These are phyloP conservation scores for Solanum ahanhuiri DNA, from an alignment of 257 asterid species.

Conservation along the genomic window DNA sequence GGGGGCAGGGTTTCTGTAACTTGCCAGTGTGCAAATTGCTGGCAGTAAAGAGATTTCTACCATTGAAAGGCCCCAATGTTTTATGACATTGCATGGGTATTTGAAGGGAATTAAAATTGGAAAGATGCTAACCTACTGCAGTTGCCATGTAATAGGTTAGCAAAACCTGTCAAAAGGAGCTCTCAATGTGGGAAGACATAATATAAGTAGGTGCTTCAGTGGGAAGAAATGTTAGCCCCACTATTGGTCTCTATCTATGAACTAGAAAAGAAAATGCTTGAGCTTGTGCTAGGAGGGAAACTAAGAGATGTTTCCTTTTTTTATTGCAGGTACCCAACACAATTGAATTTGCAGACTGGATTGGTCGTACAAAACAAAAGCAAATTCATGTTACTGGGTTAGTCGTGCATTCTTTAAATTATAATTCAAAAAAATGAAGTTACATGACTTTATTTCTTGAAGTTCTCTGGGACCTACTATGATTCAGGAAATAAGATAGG, in stretches of 20 bases:
- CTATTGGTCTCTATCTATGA: neutral
- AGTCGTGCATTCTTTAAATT: conserved; percentile 22
- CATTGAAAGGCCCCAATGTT: neutral
- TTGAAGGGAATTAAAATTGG: neutral
- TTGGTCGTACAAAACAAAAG: conserved; percentile 95
- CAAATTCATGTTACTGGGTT: conserved; percentile 90
- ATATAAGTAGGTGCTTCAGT: neutral
- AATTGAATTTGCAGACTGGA: conserved; percentile 97
- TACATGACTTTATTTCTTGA: neutral
- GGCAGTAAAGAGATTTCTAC: neutral
- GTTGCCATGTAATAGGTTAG: neutral
- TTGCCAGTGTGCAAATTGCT: neutral
- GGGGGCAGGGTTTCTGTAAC: neutral
- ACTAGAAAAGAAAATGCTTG: neutral
- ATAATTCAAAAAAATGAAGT: conserved; percentile 1
- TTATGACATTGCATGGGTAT: neutral
- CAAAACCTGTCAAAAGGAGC: neutral
- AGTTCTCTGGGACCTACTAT: neutral
- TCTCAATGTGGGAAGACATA: neutral
- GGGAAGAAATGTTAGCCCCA: neutral
- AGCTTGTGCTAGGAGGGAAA: neutral
- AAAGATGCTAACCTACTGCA: neutral
- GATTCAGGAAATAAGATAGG: neutral
- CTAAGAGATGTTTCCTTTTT: conserved; percentile 4
- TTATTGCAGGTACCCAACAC: conserved; percentile 83